phyloP scores from a whole-genome alignment of 768 basidiomycete species.

The Daedaleopsis sinensis region DNA sequence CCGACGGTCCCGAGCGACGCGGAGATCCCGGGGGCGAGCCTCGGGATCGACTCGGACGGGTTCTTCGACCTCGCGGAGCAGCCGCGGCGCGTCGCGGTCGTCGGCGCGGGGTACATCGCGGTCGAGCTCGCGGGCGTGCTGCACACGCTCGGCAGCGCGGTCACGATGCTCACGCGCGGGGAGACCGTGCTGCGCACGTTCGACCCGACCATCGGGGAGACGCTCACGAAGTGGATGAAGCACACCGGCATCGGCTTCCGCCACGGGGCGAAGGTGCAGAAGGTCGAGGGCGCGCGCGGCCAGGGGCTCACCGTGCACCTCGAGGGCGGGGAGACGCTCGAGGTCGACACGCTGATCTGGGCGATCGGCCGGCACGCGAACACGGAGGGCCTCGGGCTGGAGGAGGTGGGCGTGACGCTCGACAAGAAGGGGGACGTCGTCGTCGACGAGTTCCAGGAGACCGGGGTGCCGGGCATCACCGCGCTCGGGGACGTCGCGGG shows the following conservation, averaged over 20 bases:
- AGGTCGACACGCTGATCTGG: slow-evolving; percentile 90
- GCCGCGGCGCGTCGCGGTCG: slow-evolving; percentile 90
- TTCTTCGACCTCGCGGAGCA: slow-evolving; percentile 93
- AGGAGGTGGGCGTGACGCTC: slow-evolving; percentile 74
- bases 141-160: slow-evolving; percentile 88
- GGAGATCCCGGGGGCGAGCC: slow-evolving; percentile 84
- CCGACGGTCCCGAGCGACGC: slow-evolving; percentile 81
- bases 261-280: slow-evolving; percentile 71
- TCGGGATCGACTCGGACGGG: slow-evolving; percentile 92
- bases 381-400: slow-evolving; percentile 78
- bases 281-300: slow-evolving; percentile 76
- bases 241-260: slow-evolving; percentile 92
- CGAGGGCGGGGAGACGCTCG: slow-evolving; percentile 72
- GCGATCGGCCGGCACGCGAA: slow-evolving; percentile 89
- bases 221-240: slow-evolving; percentile 89
- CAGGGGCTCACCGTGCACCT: slow-evolving; percentile 76
- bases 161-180: slow-evolving; percentile 88
- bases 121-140: slow-evolving; percentile 96
- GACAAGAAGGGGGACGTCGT: slow-evolving; percentile 81
- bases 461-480: slow-evolving; percentile 67
- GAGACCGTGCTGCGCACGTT: slow-evolving; percentile 93
- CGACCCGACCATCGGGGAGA: slow-evolving; percentile 84
- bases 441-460: slow-evolving; percentile 92
- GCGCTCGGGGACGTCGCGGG: slow-evolving; percentile 94
- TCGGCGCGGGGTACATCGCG: slow-evolving; percentile 98